Evolutionary conservation across 2,329 filamentous ascomycete species (phyloP), one percentile per base, ranked within the genome.

Genomic region (Hypomyces perniciosus): DNA sequence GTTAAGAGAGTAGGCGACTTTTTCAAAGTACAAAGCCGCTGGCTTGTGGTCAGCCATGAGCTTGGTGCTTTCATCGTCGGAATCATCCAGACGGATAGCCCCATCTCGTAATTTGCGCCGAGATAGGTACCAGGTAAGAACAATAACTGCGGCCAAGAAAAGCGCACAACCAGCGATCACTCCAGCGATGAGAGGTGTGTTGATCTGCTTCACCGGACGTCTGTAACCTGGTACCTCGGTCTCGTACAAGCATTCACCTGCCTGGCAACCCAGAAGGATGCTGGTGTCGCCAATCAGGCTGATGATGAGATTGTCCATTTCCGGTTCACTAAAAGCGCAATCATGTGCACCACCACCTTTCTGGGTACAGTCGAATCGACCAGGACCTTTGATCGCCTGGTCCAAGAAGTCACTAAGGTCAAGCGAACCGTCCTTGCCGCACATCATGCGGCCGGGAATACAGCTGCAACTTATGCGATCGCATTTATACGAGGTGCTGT

Each of bases 171-270:
- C 86, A 27, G 90, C 91, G 61, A 99, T 97, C 43, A 96, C 88
- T 10, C 88, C 86, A 8, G 95, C 92, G 59, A 99, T 99, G 44
- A 99, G 77, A 3, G 92, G 93, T 0, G 92, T 97, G 67, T 99
- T 99, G 71, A 99, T 97, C 65, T 86, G 85, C 72, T 96, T 96
- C 54, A 96, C 80, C 1, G 92, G 90, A 20, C 86, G 80, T 58
- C 86, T 78, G 63, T 95, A 99, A 13, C 95, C 93, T 12, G 93
- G 93, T 6, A 97, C 85, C 62, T 97, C 88, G 5, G 91, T 96
- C 65, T 87, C 82, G 68, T 96, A 91, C 33, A 99, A 74, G 73
- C 93, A 99, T 72, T 99, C 93, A 53, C 93, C 93, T 27, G 91
- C 81, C 54, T 83, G 76, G 62, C 93, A 99, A 28, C 82, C 78